Base-by-base conservation (phyloP, 208 protist species). In the Crithidia mellificae region DNA sequence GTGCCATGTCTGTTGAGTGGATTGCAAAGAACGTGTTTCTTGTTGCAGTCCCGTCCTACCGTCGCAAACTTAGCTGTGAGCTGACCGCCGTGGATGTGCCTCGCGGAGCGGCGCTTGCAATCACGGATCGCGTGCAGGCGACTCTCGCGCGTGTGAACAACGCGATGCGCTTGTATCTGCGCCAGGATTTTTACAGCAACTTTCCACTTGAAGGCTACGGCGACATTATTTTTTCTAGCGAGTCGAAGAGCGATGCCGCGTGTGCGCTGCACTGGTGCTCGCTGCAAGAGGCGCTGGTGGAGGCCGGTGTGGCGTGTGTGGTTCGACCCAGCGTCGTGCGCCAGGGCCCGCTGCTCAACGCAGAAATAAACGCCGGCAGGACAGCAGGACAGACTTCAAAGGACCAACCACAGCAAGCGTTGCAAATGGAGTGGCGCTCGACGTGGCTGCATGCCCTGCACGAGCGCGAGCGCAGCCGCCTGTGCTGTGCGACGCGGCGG, bases 1-100 rank as follows among this genome's bases (percentile, higher is more conserved):
- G 67, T 22, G 73, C 83, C 1, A 69, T 68, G 0, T 49, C 59
- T 7, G 74, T 83, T 6, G 57, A 76, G 43, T 91, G 85, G 79
- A 19, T 81, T n/a, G 79, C 77, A 8, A 81, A 80, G 55, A 88
- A 86, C 59, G 69, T 80, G 0, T 88, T 91, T 50, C 56, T 72
- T 20, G 79, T 88, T 0, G 39, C 47, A 19, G 61, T 86, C 6
- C 74, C 70, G 8, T 36, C 64, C 0, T 80, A 81, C 47, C 27
- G 58, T 5, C 30, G 65, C n/a, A 74, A 63, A 19, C 52, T 87
- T 12, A 80, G 80, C 51, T 87, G 80, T 34, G 81, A 88, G 70
- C 76, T 91, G 36, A 70, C 85, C 11, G 78, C 78, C 0, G 79
- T 86, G 32, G 85, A 87, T 41, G 61, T 87, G 2, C 81, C 77